These are phyloP conservation scores for Scheffersomyces segobiensis DNA, from an alignment of 1,139 yeast species.

Conservation along the genomic window DNA sequence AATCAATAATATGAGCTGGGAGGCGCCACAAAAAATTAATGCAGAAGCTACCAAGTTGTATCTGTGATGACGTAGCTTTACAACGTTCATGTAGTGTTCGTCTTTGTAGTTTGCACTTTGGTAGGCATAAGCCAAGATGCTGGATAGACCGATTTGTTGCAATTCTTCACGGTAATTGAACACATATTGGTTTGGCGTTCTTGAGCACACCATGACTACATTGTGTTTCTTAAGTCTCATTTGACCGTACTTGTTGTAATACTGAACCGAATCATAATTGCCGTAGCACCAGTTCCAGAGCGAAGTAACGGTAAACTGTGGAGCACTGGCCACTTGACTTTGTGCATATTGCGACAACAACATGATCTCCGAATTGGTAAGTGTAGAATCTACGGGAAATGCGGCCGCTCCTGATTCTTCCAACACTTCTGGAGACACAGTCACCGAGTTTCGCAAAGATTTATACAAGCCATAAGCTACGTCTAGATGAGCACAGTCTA, in stretches of 20 bases:
- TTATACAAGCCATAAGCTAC: constrained; percentile 53
- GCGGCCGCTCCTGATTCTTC: constrained; percentile 12
- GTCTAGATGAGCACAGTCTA: constrained; percentile 52
- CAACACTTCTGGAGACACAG: constrained; percentile 16
- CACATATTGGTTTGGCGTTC: constrained; percentile 15
- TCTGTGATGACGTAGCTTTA: constrained; percentile 16
- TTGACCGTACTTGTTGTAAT: constrained; percentile 13
- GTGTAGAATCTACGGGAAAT: constrained; percentile 34
- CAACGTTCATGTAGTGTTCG: constrained; percentile 16
- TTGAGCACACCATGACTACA: constrained; percentile 23
- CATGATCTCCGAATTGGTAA: constrained; percentile 53
- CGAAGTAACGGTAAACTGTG: constrained; percentile 48
- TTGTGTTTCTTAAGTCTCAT: constrained; percentile 14
- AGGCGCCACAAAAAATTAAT: constrained; percentile 21
- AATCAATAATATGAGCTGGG: constrained; percentile 28
- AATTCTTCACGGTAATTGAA: constrained; percentile 50
- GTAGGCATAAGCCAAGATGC: constrained; percentile 51
- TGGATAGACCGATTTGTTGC: constrained; percentile 37
- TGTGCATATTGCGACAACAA: constrained; percentile 49
- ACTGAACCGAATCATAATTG: constrained; percentile 29
- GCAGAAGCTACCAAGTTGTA: constrained; percentile 26
- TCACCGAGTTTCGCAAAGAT: constrained; percentile 41
- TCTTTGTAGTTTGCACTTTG: constrained; percentile 20
- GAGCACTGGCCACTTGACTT: constrained; percentile 48
- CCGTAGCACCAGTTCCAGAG: constrained; percentile 52